Evolutionary conservation across 768 basidiomycete species (phyloP).

Genomic region (Sistotremastrum niveocremeum): DNA sequence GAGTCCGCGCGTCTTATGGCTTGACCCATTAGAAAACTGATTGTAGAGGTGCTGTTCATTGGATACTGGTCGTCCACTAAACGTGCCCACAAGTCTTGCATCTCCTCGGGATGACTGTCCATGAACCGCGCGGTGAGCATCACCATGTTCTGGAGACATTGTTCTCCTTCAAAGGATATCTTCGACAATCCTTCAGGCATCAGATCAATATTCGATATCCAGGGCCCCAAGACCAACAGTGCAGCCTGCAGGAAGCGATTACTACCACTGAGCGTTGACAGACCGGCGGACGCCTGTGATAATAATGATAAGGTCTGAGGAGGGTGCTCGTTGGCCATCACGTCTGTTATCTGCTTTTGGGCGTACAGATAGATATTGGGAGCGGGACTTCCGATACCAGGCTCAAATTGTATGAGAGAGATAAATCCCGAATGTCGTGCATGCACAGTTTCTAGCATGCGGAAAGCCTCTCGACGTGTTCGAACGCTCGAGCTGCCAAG

Average conservation of each 20-base stretch:
- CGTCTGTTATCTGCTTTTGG: conserved; percentile 62
- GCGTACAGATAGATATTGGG: conserved; percentile 70
- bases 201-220: conserved; percentile 68
- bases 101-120: conserved; percentile 64
- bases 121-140: conserved; percentile 69
- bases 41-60: conserved; percentile 64
- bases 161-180: conserved; percentile 44
- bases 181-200: conserved; percentile 43
- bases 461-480: conserved; percentile 65
- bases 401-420: conserved; percentile 59
- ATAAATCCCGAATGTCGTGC: conserved; percentile 53
- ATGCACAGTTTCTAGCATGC: conserved; percentile 61
- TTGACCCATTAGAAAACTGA: conserved; percentile 78
- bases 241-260: conserved; percentile 16
- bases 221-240: conserved; percentile 69
- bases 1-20: conserved; percentile 72
- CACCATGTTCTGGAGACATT: conserved; percentile 67
- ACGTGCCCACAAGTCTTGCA: conserved; percentile 65
- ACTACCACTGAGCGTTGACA: conserved; percentile 24
- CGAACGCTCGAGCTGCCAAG: conserved; percentile 55
- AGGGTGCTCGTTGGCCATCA: conserved; percentile 68
- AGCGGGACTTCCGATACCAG: conserved; percentile 56
- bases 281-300: conserved; percentile 57
- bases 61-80: conserved; percentile 60
- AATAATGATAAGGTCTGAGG: conserved; percentile 43